A percentile compares a stretch with the other conserved stretches of the same genome.
Evolutionary conservation across 2,329 filamentous ascomycete genomes (phyloP).

Genomic region (Calonectria fujianensis): DNA sequence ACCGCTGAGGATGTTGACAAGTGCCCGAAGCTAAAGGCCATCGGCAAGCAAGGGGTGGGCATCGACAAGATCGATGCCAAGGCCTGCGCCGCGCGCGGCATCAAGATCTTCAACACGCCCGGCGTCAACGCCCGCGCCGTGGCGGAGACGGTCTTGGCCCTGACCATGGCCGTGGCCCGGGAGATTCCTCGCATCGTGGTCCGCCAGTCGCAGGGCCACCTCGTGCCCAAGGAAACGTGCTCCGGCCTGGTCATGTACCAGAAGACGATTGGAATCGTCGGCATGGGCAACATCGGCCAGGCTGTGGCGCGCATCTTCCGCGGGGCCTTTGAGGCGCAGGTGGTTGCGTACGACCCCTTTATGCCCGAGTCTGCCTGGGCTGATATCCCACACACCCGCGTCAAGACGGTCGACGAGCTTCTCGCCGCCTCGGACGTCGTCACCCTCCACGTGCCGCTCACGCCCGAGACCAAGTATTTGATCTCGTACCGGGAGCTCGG

Average conservation of each 20-base stretch:
- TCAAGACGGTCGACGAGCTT: slow-evolving; percentile 57
- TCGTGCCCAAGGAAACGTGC: slow-evolving; percentile 64
- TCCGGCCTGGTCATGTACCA: slow-evolving; percentile 60
- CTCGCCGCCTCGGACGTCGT: slow-evolving; percentile 59
- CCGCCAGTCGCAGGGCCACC: slow-evolving; percentile 55
- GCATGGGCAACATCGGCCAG: slow-evolving; percentile 64
- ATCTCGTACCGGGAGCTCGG: slow-evolving; percentile 57
- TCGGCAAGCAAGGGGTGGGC: slow-evolving; percentile 69
- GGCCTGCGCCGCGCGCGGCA: slow-evolving; percentile 61
- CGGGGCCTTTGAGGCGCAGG: slow-evolving; percentile 58
- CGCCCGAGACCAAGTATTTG: slow-evolving; percentile 56
- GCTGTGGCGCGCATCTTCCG: slow-evolving; percentile 61
- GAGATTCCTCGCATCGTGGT: slow-evolving; percentile 57
- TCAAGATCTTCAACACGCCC: slow-evolving; percentile 69
- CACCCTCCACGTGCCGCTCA: slow-evolving; percentile 62
- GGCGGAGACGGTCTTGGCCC: slow-evolving; percentile 61
- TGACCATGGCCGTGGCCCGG: slow-evolving; percentile 60
- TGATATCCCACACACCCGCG: slow-evolving; percentile 58
- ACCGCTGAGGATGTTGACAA: slow-evolving; percentile 62
- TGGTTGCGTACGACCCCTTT: slow-evolving; percentile 62
- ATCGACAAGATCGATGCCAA: slow-evolving; percentile 66
- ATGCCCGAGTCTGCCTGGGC: slow-evolving; percentile 57
- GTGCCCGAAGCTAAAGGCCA: slow-evolving; percentile 61
- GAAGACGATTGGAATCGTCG: slow-evolving; percentile 61
- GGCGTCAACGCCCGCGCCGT: slow-evolving; percentile 66